These are phyloP conservation scores for Rutstroemia sp. DNA, from an alignment of 2,329 filamentous ascomycete species.

Conservation along the genomic window DNA sequence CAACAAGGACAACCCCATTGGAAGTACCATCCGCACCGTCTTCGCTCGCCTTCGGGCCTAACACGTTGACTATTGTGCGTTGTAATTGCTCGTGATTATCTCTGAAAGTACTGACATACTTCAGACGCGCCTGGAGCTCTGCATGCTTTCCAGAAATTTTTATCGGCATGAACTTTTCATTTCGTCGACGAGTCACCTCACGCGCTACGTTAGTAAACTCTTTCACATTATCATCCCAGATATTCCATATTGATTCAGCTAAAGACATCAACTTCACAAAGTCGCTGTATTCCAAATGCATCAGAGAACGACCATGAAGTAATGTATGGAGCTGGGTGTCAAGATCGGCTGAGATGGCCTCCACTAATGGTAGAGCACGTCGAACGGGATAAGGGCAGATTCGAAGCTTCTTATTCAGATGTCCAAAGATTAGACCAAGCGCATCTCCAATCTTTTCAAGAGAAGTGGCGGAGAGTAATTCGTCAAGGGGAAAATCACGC, in stretches of 20 bases:
- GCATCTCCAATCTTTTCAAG: slow-evolving; percentile 84
- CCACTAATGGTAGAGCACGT: slow-evolving; percentile 85
- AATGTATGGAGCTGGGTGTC: slow-evolving; percentile 80
- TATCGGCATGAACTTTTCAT: slow-evolving; percentile 98
- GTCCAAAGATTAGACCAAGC: slow-evolving; percentile 79
- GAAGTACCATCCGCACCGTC: slow-evolving; percentile 44
- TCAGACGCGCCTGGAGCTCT: slow-evolving; percentile 82
- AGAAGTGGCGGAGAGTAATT: slow-evolving; percentile 86
- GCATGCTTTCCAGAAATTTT: slow-evolving; percentile 86
- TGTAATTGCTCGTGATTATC: slow-evolving; percentile 97
- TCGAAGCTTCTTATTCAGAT: slow-evolving; percentile 96
- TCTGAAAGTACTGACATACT: slow-evolving; percentile 90
- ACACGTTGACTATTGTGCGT: slow-evolving; percentile 92
- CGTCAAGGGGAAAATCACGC: slow-evolving; percentile 94
- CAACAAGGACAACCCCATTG: slow-evolving; percentile 65
- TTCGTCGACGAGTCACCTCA: slow-evolving; percentile 85
- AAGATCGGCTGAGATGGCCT: slow-evolving; percentile 90
- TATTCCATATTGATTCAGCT: slow-evolving; percentile 77
- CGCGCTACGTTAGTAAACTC: slow-evolving; percentile 97
- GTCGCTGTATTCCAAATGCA: slow-evolving; percentile 86
- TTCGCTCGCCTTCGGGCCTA: slow-evolving; percentile 64
- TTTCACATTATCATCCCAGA: slow-evolving; percentile 94
- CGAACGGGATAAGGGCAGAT: slow-evolving; percentile 94
- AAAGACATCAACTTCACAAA: slow-evolving; percentile 80
- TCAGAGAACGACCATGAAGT: slow-evolving; percentile 77